A percentile compares a stretch with the other conserved stretches of the same genome.
Conservation (phyloP, 805 yeast genomes). For the Suhomyces sp. region DNA sequence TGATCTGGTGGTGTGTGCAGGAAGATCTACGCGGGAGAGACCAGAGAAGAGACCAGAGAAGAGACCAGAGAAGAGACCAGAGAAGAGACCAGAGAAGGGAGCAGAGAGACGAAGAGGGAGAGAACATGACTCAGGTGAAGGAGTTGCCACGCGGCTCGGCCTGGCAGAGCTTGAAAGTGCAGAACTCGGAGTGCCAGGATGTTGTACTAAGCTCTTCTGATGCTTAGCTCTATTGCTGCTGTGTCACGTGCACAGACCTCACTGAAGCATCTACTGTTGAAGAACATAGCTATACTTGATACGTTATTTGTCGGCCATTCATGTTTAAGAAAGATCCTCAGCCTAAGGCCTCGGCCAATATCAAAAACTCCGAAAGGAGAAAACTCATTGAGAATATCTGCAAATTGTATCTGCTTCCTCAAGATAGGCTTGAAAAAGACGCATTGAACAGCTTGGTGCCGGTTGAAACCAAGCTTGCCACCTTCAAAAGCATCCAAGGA, state of each 20-base stretch:
- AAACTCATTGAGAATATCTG: constrained; percentile 46
- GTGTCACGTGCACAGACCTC: not conserved
- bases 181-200: not conserved
- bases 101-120: not conserved
- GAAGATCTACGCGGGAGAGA: not conserved
- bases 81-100: not conserved
- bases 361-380: constrained; percentile 79
- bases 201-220: not conserved
- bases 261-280: not conserved
- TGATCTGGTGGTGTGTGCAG: not conserved
- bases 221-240: not conserved
- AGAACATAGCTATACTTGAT: not conserved
- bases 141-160: no score
- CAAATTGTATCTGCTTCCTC: constrained; percentile 37
- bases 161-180: no score
- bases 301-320: not conserved
- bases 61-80: not conserved
- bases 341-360: constrained; percentile 71
- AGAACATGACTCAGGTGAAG: no score
- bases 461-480: constrained; percentile 55
- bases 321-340: constrained; percentile 31
- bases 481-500: constrained; percentile 52
- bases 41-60: not conserved
- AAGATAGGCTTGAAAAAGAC: constrained; percentile 39
- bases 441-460: constrained; percentile 46